A percentile compares a stretch with the other conserved stretches of the same genome.
phyloP scores from a whole-genome alignment of 2,329 filamentous ascomycete genomes.

The Paramyrothecium sp. region DNA sequence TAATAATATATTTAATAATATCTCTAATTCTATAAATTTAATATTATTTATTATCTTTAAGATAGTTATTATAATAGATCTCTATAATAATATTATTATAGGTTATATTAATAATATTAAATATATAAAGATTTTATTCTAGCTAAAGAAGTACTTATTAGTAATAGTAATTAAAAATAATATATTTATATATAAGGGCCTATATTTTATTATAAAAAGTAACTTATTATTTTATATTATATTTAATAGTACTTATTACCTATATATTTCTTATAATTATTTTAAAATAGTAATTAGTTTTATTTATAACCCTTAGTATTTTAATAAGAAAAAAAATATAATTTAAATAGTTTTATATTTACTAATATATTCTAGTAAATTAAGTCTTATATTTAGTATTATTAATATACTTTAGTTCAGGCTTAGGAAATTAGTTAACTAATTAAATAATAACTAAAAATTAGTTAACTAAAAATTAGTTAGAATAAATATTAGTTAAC shows the following conservation, averaged over 20 bases:
- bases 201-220: background rate
- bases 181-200: background rate
- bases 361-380: background rate
- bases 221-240: background rate
- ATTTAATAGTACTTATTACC: background rate
- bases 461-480: no score
- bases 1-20: no score
- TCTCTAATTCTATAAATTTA: no score
- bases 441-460: no score
- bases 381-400: conserved; percentile 2
- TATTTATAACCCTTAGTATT: background rate
- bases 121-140: background rate
- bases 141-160: background rate
- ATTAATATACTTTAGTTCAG: background rate
- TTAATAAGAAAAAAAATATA: background rate
- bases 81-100: background rate
- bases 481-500: no score
- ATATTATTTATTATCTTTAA: background rate
- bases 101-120: background rate
- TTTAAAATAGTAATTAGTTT: background rate
- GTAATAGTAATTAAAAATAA: background rate
- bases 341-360: background rate
- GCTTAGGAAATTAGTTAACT: no score
- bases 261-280: background rate
- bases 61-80: background rate